phyloP scores from a whole-genome alignment of 2,329 filamentous ascomycete genomes.

The Trichoderma sp. region DNA sequence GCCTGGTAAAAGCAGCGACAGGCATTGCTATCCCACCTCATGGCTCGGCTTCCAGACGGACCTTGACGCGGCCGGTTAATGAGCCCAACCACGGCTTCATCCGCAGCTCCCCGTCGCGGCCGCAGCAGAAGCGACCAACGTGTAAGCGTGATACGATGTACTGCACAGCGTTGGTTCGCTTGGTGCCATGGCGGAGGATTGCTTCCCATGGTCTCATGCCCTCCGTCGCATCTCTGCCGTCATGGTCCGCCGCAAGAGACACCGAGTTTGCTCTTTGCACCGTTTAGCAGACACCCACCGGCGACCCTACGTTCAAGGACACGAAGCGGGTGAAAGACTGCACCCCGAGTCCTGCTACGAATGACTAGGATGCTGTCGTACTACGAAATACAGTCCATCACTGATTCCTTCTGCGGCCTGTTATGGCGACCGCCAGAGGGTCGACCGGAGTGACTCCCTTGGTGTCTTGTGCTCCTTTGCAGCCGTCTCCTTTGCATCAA shows the following conservation, averaged over 20 bases:
- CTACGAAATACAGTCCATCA: neutral
- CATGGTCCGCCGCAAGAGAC: neutral
- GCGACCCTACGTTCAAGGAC: neutral
- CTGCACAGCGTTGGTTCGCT: neutral
- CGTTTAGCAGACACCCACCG: neutral
- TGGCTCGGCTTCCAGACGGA: constrained; percentile 7
- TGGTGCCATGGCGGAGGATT: neutral
- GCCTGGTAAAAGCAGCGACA: constrained; percentile 20
- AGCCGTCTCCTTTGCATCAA: neutral
- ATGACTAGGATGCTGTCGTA: neutral
- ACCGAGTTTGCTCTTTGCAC: constrained; percentile 7
- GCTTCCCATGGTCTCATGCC: neutral
- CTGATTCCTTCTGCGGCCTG: constrained; percentile 35
- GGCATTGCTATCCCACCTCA: constrained; percentile 5
- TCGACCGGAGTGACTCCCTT: constrained; percentile 4
- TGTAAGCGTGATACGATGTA: constrained; percentile 21
- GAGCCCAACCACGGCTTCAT: constrained; percentile 26
- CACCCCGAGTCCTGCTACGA: neutral
- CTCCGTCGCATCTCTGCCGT: constrained; percentile 15
- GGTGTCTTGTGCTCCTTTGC: constrained; percentile 8
- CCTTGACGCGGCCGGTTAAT: constrained; percentile 14
- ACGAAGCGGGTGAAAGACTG: constrained; percentile 12
- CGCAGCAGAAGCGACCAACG: constrained; percentile 28
- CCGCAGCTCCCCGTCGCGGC: constrained; percentile 23
- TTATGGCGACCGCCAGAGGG: constrained; percentile 33